A percentile compares a stretch with the other conserved stretches of the same genome.
Conservation (phyloP, 441 rosid species). For the Euphorbia corollata region DNA sequence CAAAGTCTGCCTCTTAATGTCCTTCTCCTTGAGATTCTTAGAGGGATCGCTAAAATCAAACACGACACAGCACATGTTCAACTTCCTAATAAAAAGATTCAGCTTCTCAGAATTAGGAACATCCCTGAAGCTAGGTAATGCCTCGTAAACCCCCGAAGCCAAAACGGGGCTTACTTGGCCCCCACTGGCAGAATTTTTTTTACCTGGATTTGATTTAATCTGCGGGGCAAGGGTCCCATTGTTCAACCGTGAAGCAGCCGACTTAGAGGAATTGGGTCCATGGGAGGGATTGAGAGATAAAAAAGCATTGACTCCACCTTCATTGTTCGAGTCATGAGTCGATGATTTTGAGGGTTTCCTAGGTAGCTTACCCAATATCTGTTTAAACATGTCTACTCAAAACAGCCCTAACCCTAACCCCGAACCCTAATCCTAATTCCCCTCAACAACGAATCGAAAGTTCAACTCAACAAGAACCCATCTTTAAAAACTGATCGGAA, state of each 20-base stretch:
- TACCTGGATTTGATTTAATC: constrained; percentile 30
- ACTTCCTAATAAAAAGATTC: constrained; percentile 59
- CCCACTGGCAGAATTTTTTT: constrained; percentile 29
- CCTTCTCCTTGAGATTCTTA: constrained; percentile 75
- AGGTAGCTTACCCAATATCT: constrained; percentile 74
- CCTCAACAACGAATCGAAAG: constrained; percentile 20
- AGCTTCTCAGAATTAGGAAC: constrained; percentile 64
- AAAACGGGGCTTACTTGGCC: constrained; percentile 28
- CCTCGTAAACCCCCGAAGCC: constrained; percentile 44
- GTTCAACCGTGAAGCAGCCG: constrained; percentile 28
- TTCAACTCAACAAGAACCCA: constrained; percentile 21
- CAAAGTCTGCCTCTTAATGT: constrained; percentile 66
- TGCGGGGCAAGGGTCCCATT: constrained; percentile 32
- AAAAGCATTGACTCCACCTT: constrained; percentile 35
- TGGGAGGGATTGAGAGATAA: constrained; percentile 35
- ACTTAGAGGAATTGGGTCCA: constrained; percentile 38
- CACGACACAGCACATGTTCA: constrained; percentile 60
- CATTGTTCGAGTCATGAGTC: constrained; percentile 38
- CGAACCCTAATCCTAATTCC: constrained; percentile 18
- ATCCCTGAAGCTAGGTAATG: constrained; percentile 65
- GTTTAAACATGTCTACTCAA: constrained; percentile 67
- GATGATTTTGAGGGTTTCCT: constrained; percentile 75
- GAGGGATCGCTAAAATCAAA: constrained; percentile 64
- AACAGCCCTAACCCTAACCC: constrained; percentile 25
- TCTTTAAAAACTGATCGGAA: constrained; percentile 17